Conservation (phyloP, 2,329 filamentous ascomycete genomes). For the Exophiala spinifera region DNA sequence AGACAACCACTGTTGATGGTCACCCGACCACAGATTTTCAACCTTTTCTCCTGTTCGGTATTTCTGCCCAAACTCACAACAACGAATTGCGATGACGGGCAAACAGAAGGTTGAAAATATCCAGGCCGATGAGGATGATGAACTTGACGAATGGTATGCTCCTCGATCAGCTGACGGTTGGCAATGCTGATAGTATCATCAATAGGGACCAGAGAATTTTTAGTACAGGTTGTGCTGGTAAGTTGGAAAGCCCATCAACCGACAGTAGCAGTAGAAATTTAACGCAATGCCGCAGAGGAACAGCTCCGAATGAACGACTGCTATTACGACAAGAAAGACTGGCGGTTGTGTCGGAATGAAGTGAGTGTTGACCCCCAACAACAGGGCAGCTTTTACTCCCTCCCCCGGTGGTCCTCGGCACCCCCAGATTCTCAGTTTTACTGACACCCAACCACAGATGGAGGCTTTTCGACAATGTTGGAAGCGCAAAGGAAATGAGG, state of each 20-base stretch:
- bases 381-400: background rate
- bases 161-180: slow-evolving; percentile 3
- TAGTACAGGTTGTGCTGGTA: slow-evolving; percentile 85
- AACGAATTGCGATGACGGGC: slow-evolving; percentile 52
- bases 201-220: slow-evolving; percentile 96
- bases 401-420: slow-evolving; percentile 5
- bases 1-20: background rate
- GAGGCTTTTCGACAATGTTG: slow-evolving; percentile 84
- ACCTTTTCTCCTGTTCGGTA: slow-evolving; percentile 12
- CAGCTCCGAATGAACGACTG: slow-evolving; percentile 91
- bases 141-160: slow-evolving; percentile 86
- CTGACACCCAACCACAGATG: slow-evolving; percentile 61
- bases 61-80: slow-evolving; percentile 1
- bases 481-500: slow-evolving; percentile 84
- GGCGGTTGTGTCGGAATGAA: slow-evolving; percentile 83
- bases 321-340: slow-evolving; percentile 94
- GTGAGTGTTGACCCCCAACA: slow-evolving; percentile 52
- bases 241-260: background rate
- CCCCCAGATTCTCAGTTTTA: background rate
- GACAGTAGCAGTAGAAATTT: background rate
- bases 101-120: slow-evolving; percentile 47
- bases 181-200: slow-evolving; percentile 30
- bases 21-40: background rate
- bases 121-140: slow-evolving; percentile 73
- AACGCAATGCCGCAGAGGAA: slow-evolving; percentile 60